Percentiles rank a stretch among this genome's conserved stretches.
These are phyloP conservation scores for Somion occarium DNA, from an alignment of 1,284 basidiomycete species.

Conservation along the genomic window DNA sequence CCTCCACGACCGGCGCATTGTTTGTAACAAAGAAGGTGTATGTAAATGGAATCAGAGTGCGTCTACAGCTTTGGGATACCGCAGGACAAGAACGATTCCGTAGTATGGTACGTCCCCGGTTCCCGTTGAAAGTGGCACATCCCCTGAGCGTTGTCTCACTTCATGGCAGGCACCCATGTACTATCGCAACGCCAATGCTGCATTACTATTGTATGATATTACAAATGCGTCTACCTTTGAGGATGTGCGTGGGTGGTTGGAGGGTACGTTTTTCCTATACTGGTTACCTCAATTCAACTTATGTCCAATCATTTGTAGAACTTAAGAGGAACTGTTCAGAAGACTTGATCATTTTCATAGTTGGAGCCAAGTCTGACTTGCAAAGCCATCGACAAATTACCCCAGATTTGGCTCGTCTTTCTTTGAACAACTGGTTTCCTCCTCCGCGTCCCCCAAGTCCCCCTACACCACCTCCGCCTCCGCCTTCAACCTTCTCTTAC, in stretches of 20 bases:
- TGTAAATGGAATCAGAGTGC: constrained; percentile 84
- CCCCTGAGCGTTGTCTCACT: background rate
- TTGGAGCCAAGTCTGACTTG: constrained; percentile 87
- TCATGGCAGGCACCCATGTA: constrained; percentile 92
- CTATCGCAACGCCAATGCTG: constrained; percentile 97
- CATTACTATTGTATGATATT: constrained; percentile 96
- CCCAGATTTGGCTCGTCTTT: constrained; percentile 72
- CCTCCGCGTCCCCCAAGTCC: constrained; percentile 55
- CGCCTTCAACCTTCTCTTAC: constrained; percentile 71
- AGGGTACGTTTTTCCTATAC: constrained; percentile 53
- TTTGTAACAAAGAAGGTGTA: constrained; percentile 94
- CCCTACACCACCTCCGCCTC: constrained; percentile 52
- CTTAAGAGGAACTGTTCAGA: constrained; percentile 82
- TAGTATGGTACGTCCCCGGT: constrained; percentile 71
- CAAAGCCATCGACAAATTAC: constrained; percentile 67
- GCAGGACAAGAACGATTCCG: constrained; percentile 97
- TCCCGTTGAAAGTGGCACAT: background rate
- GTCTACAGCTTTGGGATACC: constrained; percentile 90
- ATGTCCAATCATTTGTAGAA: constrained; percentile 45
- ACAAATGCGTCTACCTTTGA: constrained; percentile 88
- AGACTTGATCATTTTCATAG: constrained; percentile 88
- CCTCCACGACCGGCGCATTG: constrained; percentile 92
- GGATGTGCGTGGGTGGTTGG: constrained; percentile 91
- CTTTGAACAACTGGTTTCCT: constrained; percentile 81
- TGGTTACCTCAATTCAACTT: constrained; percentile 9